These are phyloP conservation scores for Yamagishiella unicocca DNA, from an alignment of 139 green algal species.

Conservation along the genomic window DNA sequence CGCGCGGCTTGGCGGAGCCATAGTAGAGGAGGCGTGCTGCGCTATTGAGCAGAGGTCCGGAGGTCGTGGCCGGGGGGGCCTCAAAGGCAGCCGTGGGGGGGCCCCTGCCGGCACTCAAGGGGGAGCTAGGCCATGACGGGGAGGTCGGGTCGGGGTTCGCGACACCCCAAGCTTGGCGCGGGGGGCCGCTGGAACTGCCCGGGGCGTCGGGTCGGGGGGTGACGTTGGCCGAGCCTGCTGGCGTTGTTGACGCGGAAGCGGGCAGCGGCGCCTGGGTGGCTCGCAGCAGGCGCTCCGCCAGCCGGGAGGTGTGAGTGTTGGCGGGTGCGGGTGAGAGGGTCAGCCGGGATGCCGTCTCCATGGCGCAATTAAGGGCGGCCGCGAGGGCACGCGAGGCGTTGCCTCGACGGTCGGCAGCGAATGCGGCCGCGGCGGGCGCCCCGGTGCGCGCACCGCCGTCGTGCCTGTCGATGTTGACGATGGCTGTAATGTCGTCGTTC, in stretches of 20 bases:
- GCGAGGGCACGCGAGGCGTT: conserved; percentile 20
- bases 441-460: not conserved
- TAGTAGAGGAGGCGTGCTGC: conserved; percentile 28
- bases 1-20: not conserved
- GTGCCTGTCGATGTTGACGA: conserved; percentile 32
- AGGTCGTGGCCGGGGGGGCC: not conserved
- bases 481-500: conserved; percentile 32
- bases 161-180: too few species aligned
- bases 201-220: not conserved
- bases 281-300: conserved; percentile 23
- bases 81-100: not conserved
- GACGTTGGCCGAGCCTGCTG: not conserved
- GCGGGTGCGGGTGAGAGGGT: not conserved
- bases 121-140: not conserved
- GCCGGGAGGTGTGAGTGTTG: not conserved
- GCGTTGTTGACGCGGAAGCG: not conserved
- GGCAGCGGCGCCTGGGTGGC: not conserved
- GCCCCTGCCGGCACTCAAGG: not conserved
- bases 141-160: not conserved
- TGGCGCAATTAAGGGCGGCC: conserved; percentile 6
- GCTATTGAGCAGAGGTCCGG: not conserved
- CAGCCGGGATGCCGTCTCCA: not conserved
- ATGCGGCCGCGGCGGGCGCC: not conserved
- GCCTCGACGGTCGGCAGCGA: not conserved
- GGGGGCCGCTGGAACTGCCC: not conserved